phyloP scores from a whole-genome alignment of 2,329 filamentous ascomycete species.

The Tricladium varicosporioides region DNA sequence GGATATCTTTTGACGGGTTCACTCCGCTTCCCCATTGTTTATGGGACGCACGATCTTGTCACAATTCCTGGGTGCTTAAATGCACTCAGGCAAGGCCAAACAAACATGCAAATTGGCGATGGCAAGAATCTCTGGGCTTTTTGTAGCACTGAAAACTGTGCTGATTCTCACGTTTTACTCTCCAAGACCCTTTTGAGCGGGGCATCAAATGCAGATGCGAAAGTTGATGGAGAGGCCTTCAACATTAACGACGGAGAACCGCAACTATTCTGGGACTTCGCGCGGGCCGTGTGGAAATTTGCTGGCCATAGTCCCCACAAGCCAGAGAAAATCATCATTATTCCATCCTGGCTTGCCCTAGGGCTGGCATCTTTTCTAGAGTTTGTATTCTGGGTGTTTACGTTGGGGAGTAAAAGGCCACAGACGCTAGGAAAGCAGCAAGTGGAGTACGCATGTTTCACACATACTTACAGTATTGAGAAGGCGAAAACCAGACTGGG shows the following conservation, averaged over 20 bases:
- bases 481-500: background rate
- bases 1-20: background rate
- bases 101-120: constrained; percentile 2
- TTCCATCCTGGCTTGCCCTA: background rate
- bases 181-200: background rate
- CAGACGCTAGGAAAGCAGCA: constrained; percentile 2
- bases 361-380: background rate
- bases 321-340: background rate
- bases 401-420: constrained; percentile 1
- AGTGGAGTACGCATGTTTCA: constrained; percentile 4
- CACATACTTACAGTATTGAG: constrained; percentile 4
- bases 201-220: background rate
- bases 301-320: background rate
- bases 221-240: constrained; percentile 1
- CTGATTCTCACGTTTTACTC: background rate
- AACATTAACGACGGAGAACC: constrained; percentile 2
- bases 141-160: background rate
- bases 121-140: constrained; percentile 4
- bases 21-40: constrained; percentile 1
- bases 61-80: background rate
- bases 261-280: background rate
- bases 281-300: background rate
- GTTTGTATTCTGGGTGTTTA: background rate
- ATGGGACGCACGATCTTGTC: background rate
- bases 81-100: constrained; percentile 2